Percentiles rank a stretch among this genome's conserved stretches.
phyloP scores from a whole-genome alignment of 805 yeast genomes.

The Saccharomycopsis vini region DNA sequence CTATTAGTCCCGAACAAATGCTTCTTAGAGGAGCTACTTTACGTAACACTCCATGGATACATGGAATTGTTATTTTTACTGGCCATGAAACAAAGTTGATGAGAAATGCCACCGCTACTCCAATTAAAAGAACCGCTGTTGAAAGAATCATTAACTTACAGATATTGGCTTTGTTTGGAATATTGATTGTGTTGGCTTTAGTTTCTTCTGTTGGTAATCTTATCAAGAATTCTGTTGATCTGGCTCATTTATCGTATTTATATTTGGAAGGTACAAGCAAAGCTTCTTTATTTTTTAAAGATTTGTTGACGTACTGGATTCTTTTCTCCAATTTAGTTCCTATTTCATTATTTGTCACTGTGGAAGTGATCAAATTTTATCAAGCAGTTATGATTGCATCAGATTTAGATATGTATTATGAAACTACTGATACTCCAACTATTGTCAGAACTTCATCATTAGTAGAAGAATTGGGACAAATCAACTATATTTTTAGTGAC shows the following conservation, averaged over 20 bases:
- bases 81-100: constrained; percentile 97
- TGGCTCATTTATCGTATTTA: constrained; percentile 51
- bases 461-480: constrained; percentile 96
- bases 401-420: constrained; percentile 88
- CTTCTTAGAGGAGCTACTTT: constrained; percentile 91
- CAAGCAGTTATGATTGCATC: constrained; percentile 92
- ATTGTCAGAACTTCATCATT: constrained; percentile 90
- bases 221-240: constrained; percentile 49
- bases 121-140: constrained; percentile 93
- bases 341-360: constrained; percentile 90
- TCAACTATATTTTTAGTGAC: constrained; percentile 91
- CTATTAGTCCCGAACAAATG: constrained; percentile 85
- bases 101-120: constrained; percentile 98
- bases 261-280: constrained; percentile 59
- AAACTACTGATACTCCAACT: constrained; percentile 84
- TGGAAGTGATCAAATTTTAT: constrained; percentile 89
- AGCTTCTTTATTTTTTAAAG: constrained; percentile 69
- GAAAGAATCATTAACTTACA: constrained; percentile 92
- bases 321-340: constrained; percentile 96
- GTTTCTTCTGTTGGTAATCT: constrained; percentile 87
- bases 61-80: constrained; percentile 88
- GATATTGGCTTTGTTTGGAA: constrained; percentile 77
- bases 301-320: constrained; percentile 91
- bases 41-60: constrained; percentile 91
- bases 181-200: constrained; percentile 64